Conservation (phyloP, 495 filamentous ascomycete species). For the Penicillium verhagenii region DNA sequence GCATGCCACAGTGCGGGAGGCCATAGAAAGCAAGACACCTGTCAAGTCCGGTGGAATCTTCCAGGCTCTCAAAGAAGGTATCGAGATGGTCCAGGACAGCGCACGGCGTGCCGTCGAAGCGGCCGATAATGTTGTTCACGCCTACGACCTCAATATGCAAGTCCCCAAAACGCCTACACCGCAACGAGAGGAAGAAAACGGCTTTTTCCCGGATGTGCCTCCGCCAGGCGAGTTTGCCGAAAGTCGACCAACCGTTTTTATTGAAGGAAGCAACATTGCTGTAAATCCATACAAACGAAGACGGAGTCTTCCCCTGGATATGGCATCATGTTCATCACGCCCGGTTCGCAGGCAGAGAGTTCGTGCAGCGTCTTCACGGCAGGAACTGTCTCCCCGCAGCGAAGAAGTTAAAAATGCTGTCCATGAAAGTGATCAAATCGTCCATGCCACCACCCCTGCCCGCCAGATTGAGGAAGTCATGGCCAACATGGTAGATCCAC, state of each 20-base stretch:
- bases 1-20: constrained; percentile 75
- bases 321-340: constrained; percentile 22
- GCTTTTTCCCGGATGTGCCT: constrained; percentile 27
- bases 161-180: constrained; percentile 58
- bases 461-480: constrained; percentile 44
- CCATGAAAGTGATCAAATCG: constrained; percentile 49
- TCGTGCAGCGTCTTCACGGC: constrained; percentile 31
- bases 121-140: constrained; percentile 82
- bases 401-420: constrained; percentile 49
- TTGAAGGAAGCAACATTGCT: constrained; percentile 46
- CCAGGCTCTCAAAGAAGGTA: constrained; percentile 65
- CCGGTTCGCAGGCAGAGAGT: constrained; percentile 38
- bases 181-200: constrained; percentile 39
- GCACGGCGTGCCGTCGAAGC: constrained; percentile 77
- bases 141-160: constrained; percentile 85
- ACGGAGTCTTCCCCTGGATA: constrained; percentile 44
- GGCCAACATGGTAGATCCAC: constrained; percentile 42
- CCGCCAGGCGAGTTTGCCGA: constrained; percentile 21
- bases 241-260: constrained; percentile 39
- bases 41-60: constrained; percentile 55
- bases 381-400: constrained; percentile 49
- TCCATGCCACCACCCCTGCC: constrained; percentile 38
- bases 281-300: constrained; percentile 51
- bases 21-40: constrained; percentile 55
- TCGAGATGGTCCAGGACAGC: constrained; percentile 80